These are phyloP conservation scores for Verbena officinalis DNA, from an alignment of 257 asterid species.

Conservation along the genomic window DNA sequence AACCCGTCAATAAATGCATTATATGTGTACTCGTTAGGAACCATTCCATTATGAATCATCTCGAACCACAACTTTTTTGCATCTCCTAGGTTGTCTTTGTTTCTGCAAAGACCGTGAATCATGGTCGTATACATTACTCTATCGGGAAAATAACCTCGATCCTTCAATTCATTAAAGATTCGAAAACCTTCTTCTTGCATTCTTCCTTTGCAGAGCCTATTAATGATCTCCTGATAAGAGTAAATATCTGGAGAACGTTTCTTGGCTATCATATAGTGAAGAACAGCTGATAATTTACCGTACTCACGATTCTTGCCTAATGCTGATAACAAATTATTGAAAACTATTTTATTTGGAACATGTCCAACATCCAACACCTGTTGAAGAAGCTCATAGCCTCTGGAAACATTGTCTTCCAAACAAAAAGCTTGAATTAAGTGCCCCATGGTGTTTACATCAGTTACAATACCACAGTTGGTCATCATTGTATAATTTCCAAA, in stretches of 20 bases:
- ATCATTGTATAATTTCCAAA: slow-evolving; percentile 62
- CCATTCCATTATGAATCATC: slow-evolving; percentile 59
- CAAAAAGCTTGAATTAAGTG: slow-evolving; percentile 66
- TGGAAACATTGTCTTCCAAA: slow-evolving; percentile 42
- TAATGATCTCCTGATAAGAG: slow-evolving; percentile 67
- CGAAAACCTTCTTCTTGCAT: slow-evolving; percentile 55
- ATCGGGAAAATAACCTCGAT: slow-evolving; percentile 71
- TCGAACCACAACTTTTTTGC: slow-evolving; percentile 71
- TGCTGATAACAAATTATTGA: slow-evolving; percentile 47
- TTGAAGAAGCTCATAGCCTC: slow-evolving; percentile 62
- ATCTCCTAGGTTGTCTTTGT: slow-evolving; percentile 50
- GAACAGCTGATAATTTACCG: slow-evolving; percentile 60
- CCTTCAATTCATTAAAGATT: slow-evolving; percentile 63
- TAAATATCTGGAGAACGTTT: slow-evolving; percentile 51
- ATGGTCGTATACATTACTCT: slow-evolving; percentile 70
- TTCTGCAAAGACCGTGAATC: slow-evolving; percentile 60
- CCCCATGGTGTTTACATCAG: slow-evolving; percentile 55
- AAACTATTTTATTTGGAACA: slow-evolving; percentile 43
- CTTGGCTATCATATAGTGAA: slow-evolving; percentile 63
- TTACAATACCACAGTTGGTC: slow-evolving; percentile 45
- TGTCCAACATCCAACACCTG: slow-evolving; percentile 58
- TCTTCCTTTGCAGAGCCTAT: slow-evolving; percentile 50
- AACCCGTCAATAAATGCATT: slow-evolving; percentile 57
- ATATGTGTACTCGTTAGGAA: slow-evolving; percentile 61
- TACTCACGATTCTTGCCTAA: slow-evolving; percentile 49